Conservation (phyloP, 2,329 filamentous ascomycete species). For the Dothideomycetes sp. region DNA sequence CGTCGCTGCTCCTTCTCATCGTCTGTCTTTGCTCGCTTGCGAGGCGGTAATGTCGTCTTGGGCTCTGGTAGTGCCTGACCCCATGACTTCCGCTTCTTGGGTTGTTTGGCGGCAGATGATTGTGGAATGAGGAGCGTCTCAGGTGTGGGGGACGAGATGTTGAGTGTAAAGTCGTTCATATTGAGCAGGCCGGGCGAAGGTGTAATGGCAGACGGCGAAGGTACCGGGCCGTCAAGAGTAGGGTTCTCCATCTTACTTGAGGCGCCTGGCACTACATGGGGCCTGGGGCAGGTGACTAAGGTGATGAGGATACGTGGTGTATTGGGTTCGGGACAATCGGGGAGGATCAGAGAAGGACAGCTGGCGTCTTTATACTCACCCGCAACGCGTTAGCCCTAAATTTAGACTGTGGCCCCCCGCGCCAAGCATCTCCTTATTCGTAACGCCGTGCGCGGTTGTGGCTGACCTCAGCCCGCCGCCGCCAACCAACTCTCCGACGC, state of each 20-base stretch:
- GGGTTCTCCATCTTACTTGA: neutral
- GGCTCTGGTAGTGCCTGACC: constrained; percentile 92
- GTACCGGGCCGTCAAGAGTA: constrained; percentile 3
- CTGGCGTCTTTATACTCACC: neutral
- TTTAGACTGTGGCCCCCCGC: no score
- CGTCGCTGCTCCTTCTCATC: constrained; percentile 98
- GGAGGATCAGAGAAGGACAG: neutral
- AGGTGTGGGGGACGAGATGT: constrained; percentile 4
- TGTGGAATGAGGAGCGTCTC: constrained; percentile 3
- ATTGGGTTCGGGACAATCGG: neutral
- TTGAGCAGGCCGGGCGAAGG: constrained; percentile 7
- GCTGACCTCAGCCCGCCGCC: no score
- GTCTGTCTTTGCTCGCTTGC: constrained; percentile 96
- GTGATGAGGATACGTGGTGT: neutral
- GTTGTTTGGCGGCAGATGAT: constrained; percentile 39
- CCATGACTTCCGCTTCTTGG: constrained; percentile 98
- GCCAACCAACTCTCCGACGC: no score
- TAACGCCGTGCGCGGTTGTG: no score
- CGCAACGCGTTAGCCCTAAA: neutral
- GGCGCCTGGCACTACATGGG: neutral
- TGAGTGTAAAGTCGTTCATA: constrained; percentile 8
- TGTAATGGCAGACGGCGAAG: constrained; percentile 4
- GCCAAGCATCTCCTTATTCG: no score
- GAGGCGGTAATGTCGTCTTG: constrained; percentile 88
- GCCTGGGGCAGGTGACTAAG: neutral